phyloP scores from a whole-genome alignment of 257 asterid species.

The Knoxia roxburghii region DNA sequence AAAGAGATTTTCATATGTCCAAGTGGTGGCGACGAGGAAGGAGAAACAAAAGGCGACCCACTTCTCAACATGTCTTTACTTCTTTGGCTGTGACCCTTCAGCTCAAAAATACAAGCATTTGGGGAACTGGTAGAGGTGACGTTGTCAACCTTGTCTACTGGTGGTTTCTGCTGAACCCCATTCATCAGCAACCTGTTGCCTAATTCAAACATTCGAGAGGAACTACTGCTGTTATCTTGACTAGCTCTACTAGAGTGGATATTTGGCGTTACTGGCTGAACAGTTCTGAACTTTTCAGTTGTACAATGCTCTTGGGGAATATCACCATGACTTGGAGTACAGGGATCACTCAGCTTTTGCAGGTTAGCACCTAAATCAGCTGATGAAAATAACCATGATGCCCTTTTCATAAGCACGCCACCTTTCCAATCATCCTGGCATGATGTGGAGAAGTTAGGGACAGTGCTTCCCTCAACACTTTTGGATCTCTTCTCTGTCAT shows the following conservation, averaged over 20 bases:
- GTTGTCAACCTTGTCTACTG: slow-evolving; percentile 34
- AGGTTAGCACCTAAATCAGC: slow-evolving; percentile 65
- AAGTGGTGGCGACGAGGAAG: slow-evolving; percentile 85
- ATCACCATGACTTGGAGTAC: slow-evolving; percentile 26
- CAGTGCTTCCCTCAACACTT: slow-evolving; percentile 24
- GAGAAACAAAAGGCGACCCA: slow-evolving; percentile 51
- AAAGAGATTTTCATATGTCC: slow-evolving; percentile 91
- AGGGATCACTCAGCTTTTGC: slow-evolving; percentile 39
- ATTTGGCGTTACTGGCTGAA: slow-evolving; percentile 29
- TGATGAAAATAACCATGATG: slow-evolving; percentile 60
- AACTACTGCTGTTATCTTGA: slow-evolving; percentile 38
- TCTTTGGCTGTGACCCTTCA: slow-evolving; percentile 29
- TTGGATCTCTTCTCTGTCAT: slow-evolving; percentile 24
- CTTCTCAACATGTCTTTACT: slow-evolving; percentile 38
- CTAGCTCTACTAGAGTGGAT: slow-evolving; percentile 22
- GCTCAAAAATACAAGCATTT: slow-evolving; percentile 30
- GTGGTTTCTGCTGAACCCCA: slow-evolving; percentile 47
- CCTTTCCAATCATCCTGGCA: slow-evolving; percentile 39
- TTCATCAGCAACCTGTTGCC: slow-evolving; percentile 45
- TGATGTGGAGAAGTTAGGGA: slow-evolving; percentile 29
- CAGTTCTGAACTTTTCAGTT: slow-evolving; percentile 19
- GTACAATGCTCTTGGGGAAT: slow-evolving; percentile 16
- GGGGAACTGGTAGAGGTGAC: slow-evolving; percentile 23
- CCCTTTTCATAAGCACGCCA: slow-evolving; percentile 41
- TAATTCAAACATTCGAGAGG: slow-evolving; percentile 57